phyloP scores from a whole-genome alignment of 495 filamentous ascomycete species.

The Ramalina intermedia region DNA sequence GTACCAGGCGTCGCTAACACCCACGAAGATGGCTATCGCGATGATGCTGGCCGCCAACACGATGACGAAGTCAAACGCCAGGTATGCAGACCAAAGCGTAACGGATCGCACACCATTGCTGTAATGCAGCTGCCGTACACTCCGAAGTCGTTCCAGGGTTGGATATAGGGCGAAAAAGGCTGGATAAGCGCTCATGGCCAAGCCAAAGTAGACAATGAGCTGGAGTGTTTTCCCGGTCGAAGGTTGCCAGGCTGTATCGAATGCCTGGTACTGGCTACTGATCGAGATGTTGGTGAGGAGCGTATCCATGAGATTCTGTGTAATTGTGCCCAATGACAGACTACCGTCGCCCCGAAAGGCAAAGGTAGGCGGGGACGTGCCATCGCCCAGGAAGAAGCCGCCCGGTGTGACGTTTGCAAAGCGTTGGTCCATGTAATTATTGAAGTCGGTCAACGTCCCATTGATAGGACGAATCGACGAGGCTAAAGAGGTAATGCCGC shows the following conservation, averaged over 20 bases:
- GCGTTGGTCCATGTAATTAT: conserved; percentile 41
- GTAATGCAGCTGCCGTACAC: conserved; percentile 73
- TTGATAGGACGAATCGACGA: conserved; percentile 41
- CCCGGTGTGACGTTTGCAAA: conserved; percentile 58
- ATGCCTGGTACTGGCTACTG: conserved; percentile 47
- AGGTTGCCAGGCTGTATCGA: conserved; percentile 53
- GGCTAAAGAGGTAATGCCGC: conserved; percentile 6
- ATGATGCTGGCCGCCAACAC: conserved; percentile 45
- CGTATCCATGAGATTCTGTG: conserved; percentile 58
- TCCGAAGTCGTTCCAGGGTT: conserved; percentile 58
- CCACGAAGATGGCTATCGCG: conserved; percentile 45
- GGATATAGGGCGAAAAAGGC: conserved; percentile 80
- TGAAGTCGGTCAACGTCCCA: conserved; percentile 47
- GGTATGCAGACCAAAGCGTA: conserved; percentile 67
- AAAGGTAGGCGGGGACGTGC: conserved; percentile 36
- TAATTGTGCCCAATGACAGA: conserved; percentile 43
- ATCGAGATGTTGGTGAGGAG: conserved; percentile 52
- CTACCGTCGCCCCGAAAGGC: conserved; percentile 39
- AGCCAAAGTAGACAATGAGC: conserved; percentile 61
- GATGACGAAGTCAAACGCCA: conserved; percentile 60
- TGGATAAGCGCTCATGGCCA: conserved; percentile 62
- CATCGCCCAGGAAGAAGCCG: conserved; percentile 57
- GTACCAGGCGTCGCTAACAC: conserved; percentile 52
- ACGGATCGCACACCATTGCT: conserved; percentile 60
- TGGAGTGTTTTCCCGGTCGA: conserved; percentile 58